phyloP scores from a whole-genome alignment of 2,329 filamentous ascomycete species.

The Lasiodiplodia citricola region DNA sequence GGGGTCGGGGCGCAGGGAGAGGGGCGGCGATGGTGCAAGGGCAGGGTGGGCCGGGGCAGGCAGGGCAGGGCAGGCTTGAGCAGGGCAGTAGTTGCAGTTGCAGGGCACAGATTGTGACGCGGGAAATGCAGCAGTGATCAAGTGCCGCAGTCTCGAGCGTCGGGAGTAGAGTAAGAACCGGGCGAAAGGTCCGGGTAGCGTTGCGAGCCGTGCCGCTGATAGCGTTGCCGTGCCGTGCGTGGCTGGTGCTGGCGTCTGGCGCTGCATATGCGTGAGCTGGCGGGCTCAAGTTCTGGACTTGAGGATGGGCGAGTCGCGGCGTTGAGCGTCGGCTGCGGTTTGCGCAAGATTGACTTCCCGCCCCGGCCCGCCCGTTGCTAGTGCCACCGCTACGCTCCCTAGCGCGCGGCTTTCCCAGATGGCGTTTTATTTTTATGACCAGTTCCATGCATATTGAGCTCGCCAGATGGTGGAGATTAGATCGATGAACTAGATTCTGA shows the following conservation, averaged over 20 bases:
- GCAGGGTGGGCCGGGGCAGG: background rate
- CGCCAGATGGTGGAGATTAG: slow-evolving; percentile 13
- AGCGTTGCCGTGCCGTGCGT: slow-evolving; percentile 3
- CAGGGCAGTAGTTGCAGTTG: background rate
- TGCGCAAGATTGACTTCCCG: slow-evolving; percentile 24
- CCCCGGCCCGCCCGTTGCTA: slow-evolving; percentile 16
- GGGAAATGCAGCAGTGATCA: slow-evolving; percentile 12
- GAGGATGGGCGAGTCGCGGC: background rate
- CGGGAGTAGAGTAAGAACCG: slow-evolving; percentile 21
- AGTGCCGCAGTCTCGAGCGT: slow-evolving; percentile 1
- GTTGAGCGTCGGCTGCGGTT: background rate
- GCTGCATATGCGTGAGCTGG: background rate
- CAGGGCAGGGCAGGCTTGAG: background rate
- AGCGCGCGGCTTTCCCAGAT: background rate
- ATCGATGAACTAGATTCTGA: slow-evolving; percentile 1
- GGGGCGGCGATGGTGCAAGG: background rate
- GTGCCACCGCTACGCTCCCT: background rate
- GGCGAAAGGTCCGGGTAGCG: slow-evolving; percentile 19
- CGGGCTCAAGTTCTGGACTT: background rate
- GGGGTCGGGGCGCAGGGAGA: background rate
- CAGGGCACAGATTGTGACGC: background rate
- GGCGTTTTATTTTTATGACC: background rate
- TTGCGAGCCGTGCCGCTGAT: slow-evolving; percentile 23
- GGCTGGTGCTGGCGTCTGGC: background rate
- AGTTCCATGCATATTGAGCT: slow-evolving; percentile 1